Conservation (phyloP, 129 eudicot genomes). For the Helichrysum umbraculigerum region DNA sequence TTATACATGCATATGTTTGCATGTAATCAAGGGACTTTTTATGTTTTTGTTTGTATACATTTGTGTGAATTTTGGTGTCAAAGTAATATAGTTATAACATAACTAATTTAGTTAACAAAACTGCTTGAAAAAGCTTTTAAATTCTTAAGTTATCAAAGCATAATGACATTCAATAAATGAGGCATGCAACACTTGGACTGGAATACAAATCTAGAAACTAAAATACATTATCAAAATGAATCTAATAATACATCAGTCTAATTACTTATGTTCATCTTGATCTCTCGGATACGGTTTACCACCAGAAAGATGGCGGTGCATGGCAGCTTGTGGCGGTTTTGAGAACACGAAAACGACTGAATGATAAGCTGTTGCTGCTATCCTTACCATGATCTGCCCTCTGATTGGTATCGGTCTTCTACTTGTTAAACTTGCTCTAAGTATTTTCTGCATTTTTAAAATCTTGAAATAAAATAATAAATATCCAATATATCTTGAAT, state of each 20-base stretch:
- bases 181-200: constrained; percentile 1
- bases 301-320: constrained; percentile 18
- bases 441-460: constrained; percentile 34
- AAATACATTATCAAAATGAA: constrained; percentile 11
- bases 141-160: constrained; percentile 14
- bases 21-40: background rate
- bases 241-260: constrained; percentile 20
- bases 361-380: constrained; percentile 60
- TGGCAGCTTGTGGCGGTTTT: constrained; percentile 22
- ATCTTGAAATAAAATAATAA: background rate
- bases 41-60: no score
- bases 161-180: constrained; percentile 21
- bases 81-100: background rate
- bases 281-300: background rate
- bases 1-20: background rate
- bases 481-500: constrained; percentile 7
- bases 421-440: constrained; percentile 29
- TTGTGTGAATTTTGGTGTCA: background rate
- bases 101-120: background rate
- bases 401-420: constrained; percentile 54
- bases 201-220: constrained; percentile 23
- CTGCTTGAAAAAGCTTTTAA: background rate
- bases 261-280: background rate
- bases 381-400: constrained; percentile 62
- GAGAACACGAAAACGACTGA: constrained; percentile 47